A percentile compares a stretch with the other conserved stretches of the same genome.
Evolutionary conservation across 2,329 filamentous ascomycete species (phyloP).

Genomic region (Penicillium paneum): DNA sequence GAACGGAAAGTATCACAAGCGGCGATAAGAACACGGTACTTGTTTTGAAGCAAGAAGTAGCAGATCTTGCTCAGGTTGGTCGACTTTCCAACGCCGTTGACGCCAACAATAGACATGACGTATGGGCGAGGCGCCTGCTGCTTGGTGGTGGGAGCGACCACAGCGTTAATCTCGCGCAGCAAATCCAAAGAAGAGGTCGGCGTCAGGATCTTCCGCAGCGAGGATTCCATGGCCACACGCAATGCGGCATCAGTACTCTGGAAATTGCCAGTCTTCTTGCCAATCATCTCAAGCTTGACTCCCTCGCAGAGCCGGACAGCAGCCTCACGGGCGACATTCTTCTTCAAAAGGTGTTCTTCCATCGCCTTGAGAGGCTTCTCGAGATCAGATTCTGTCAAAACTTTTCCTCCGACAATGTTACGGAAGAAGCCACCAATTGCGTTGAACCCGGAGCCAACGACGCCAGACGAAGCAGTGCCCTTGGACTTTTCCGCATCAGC

Average conservation of each 20-base stretch:
- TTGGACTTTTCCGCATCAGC: conserved; percentile 65
- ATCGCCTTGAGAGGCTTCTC: conserved; percentile 92
- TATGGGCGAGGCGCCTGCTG: conserved; percentile 73
- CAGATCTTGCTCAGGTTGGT: conserved; percentile 98
- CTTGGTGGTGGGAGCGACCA: conserved; percentile 64
- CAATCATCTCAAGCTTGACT: conserved; percentile 83
- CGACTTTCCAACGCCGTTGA: conserved; percentile 97
- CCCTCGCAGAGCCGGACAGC: conserved; percentile 86
- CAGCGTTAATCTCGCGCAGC: conserved; percentile 82
- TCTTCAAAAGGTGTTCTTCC: conserved; percentile 90
- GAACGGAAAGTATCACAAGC: conserved; percentile 97
- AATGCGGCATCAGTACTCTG: conserved; percentile 83
- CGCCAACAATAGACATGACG: conserved; percentile 95
- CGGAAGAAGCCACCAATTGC: conserved; percentile 86
- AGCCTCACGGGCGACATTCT: conserved; percentile 94
- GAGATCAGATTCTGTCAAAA: conserved; percentile 80
- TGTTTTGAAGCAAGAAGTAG: conserved; percentile 96
- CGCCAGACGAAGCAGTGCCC: conserved; percentile 51
- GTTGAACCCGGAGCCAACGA: conserved; percentile 76
- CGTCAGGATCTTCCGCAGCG: conserved; percentile 90
- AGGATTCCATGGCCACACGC: conserved; percentile 82
- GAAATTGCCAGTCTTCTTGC: conserved; percentile 87
- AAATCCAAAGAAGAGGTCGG: conserved; percentile 93
- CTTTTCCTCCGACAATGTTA: conserved; percentile 93
- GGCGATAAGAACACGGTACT: conserved; percentile 89